Evolutionary conservation across 331 rosid genomes (phyloP), one percentile per base, ranked within the genome.

Genomic region (Cydonia oblonga): DNA sequence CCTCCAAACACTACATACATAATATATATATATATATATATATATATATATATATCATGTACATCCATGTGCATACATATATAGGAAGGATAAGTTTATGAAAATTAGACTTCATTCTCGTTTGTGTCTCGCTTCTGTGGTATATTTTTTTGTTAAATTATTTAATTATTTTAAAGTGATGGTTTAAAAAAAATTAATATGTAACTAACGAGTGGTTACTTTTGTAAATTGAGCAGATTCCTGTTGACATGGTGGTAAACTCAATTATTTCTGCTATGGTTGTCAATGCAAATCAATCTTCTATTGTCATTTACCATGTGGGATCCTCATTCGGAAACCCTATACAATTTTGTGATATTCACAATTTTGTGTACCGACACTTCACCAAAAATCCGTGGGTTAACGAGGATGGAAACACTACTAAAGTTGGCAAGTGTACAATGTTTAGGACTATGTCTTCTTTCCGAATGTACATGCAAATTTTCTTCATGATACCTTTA

Each of bases 221-320:
- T 9, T 20, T 61, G 9, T 8, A 26, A 14, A 58, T 15, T 38
- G 11, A 28, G 32, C 76, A 92, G 95, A 84, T 87, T 62, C 97
- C 97, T 0, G 97, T 91, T 4, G 97, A 92, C 28, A 85, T 92
- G 89, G 89, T 89, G 81, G 93, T 89, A 74, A 92, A 89, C 63
- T 75, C 92, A 13, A 92, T 87, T 1, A 9, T 87, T 5, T 82
- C 80, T 49, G 76, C 84, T 0, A 88, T 82, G 85, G 78, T 66
- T 42, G 87, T 73, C 52, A 86, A 75, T 66, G 73, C 81, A 53
- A 68, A 83, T 57, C 67, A 76, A 26, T 22, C 64, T 2, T 66
- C 72, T 46, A 49, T 23, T 1, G 20, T 35, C 18, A 87, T 86
- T 59, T 89, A 89, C 44, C 96, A 92, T 0, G 86, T 92, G 58